Evolutionary conservation across 805 yeast species (phyloP).

Genomic region (Hanseniaspora guilliermondii): DNA sequence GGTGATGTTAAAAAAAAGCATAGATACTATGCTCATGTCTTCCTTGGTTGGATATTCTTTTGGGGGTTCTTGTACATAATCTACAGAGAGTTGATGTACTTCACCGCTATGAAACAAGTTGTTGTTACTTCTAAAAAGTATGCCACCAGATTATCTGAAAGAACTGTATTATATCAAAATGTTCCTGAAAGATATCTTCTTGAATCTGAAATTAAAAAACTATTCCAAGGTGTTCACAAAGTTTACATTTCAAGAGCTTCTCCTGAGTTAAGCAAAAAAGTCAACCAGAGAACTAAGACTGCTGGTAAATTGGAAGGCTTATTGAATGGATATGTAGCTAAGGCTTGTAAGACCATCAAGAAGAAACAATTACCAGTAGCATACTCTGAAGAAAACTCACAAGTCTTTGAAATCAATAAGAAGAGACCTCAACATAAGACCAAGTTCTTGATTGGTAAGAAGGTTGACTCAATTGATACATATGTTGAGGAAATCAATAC

Average conservation of each 20-base stretch:
- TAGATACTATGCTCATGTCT: constrained; percentile 77
- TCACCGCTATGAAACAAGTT: constrained; percentile 62
- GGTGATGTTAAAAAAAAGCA: constrained; percentile 51
- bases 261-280: constrained; percentile 41
- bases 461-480: constrained; percentile 50
- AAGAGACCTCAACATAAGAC: constrained; percentile 52
- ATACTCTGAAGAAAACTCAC: constrained; percentile 4
- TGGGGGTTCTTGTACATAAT: constrained; percentile 57
- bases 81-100: constrained; percentile 72
- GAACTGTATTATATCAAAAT: constrained; percentile 73
- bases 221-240: constrained; percentile 71
- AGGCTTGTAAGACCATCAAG: constrained; percentile 50
- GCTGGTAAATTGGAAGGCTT: constrained; percentile 57
- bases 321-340: constrained; percentile 42
- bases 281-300: constrained; percentile 45
- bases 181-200: constrained; percentile 65
- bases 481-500: constrained; percentile 46
- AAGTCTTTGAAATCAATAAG: constrained; percentile 42
- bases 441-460: constrained; percentile 38
- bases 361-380: constrained; percentile 42
- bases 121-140: constrained; percentile 71
- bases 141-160: constrained; percentile 58
- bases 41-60: constrained; percentile 68
- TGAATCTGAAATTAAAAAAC: constrained; percentile 57
- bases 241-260: constrained; percentile 65